phyloP scores from a whole-genome alignment of 352 stramenopile species.

The Pythium dissimile region DNA sequence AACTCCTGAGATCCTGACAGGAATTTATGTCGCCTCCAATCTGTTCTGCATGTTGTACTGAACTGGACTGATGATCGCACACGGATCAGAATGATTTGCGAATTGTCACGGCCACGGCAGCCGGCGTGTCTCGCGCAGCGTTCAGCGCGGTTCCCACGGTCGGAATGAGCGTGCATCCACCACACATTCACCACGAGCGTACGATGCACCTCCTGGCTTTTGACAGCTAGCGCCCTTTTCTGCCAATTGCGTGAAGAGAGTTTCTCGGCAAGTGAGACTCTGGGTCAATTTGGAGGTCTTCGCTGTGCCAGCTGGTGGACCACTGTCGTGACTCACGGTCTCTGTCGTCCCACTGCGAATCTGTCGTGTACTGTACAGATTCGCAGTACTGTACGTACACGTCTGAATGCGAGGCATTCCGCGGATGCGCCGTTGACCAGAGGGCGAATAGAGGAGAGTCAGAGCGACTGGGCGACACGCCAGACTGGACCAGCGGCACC shows the following conservation, averaged over 20 bases:
- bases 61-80: too few relatives aligned
- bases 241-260: not conserved
- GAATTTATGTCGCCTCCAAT: too few relatives aligned
- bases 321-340: slow-evolving; percentile 1
- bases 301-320: not conserved
- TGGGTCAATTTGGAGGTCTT: not conserved
- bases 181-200: not conserved
- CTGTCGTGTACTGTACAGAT: not conserved
- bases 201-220: not conserved
- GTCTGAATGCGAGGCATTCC: not conserved
- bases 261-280: not conserved
- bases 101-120: too few relatives aligned
- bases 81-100: too few relatives aligned
- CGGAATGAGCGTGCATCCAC: too few relatives aligned
- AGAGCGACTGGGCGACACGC: not conserved
- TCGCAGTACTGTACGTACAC: too few relatives aligned
- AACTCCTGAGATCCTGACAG: too few relatives aligned
- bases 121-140: too few relatives aligned
- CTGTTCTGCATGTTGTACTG: too few relatives aligned
- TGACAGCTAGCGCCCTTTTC: not conserved
- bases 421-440: not conserved
- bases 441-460: not conserved
- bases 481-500: not conserved
- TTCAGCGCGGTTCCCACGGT: too few relatives aligned
- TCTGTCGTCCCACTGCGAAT: slow-evolving; percentile 1